phyloP scores from a whole-genome alignment of 2,329 filamentous ascomycete genomes.

The Diaporthe humulicola region DNA sequence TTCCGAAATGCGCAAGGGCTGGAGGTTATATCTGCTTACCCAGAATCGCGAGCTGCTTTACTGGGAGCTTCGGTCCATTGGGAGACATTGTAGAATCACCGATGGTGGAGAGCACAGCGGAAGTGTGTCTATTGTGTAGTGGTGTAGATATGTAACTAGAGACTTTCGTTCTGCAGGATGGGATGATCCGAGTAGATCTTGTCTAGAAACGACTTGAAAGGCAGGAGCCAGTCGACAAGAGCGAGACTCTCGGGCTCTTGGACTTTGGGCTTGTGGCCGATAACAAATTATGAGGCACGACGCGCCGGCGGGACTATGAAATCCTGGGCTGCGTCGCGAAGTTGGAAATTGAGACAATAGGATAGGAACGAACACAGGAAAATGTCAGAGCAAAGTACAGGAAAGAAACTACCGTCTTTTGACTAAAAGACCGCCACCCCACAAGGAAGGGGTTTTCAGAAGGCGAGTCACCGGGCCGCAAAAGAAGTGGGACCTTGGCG shows the following conservation, averaged over 20 bases:
- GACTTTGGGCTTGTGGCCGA: not conserved
- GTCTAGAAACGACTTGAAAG: not conserved
- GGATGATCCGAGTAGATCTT: slow-evolving; percentile 25
- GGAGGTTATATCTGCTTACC: slow-evolving; percentile 63
- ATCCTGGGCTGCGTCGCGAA: not conserved
- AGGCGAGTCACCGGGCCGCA: slow-evolving; percentile 34
- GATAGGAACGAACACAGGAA: not conserved
- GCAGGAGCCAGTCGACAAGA: slow-evolving; percentile 25
- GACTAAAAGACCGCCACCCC: slow-evolving; percentile 29
- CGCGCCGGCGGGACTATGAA: slow-evolving; percentile 3
- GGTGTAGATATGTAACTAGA: slow-evolving; percentile 35
- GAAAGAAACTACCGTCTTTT: slow-evolving; percentile 12
- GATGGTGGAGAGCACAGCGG: slow-evolving; percentile 21
- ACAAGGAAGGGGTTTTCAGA: slow-evolving; percentile 29
- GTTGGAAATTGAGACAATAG: not conserved
- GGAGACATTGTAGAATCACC: slow-evolving; percentile 39
- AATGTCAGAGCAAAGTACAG: not conserved
- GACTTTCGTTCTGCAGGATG: slow-evolving; percentile 29
- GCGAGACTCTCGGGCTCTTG: not conserved
- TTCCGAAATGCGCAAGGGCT: slow-evolving; percentile 30
- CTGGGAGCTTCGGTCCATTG: slow-evolving; percentile 74
- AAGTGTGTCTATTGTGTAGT: slow-evolving; percentile 35
- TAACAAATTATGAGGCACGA: not conserved
- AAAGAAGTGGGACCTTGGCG: slow-evolving; percentile 35
- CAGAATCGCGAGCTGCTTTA: slow-evolving; percentile 82